A percentile compares a stretch with the other conserved stretches of the same genome.
Evolutionary conservation across 352 stramenopile genomes (phyloP).

Genomic region (Phytophthora hibernalis): DNA sequence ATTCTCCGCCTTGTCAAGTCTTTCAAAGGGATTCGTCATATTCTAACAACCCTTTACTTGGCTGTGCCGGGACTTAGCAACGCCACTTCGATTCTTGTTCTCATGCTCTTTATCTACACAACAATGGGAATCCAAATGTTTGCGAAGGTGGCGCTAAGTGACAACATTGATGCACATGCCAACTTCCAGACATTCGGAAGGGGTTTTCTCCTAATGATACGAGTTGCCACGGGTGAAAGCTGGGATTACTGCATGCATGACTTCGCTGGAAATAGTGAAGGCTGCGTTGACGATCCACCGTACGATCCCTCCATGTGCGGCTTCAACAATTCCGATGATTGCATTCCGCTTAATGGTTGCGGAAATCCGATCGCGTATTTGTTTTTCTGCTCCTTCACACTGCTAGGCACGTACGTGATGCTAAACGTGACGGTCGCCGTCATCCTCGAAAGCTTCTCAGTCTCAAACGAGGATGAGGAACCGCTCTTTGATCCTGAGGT

Average conservation of each 20-base stretch:
- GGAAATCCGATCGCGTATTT: conserved; percentile 64
- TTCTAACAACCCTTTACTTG: conserved; percentile 90
- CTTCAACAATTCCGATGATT: conserved; percentile 67
- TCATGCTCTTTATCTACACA: conserved; percentile 94
- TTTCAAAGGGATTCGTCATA: conserved; percentile 83
- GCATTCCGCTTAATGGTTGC: conserved; percentile 80
- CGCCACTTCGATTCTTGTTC: conserved; percentile 87
- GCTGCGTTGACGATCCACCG: conserved; percentile 68
- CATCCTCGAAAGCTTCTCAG: conserved; percentile 92
- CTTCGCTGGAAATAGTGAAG: conserved; percentile 41
- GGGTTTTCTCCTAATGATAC: conserved; percentile 90
- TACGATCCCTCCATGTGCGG: conserved; percentile 75
- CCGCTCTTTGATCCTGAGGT: conserved; percentile 86
- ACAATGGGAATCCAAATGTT: conserved; percentile 93
- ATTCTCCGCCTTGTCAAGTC: conserved; percentile 80
- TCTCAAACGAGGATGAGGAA: conserved; percentile 86
- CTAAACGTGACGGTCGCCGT: conserved; percentile 96
- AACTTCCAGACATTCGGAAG: conserved; percentile 94
- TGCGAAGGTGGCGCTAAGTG: conserved; percentile 72
- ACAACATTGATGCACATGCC: conserved; percentile 86
- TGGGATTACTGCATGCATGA: conserved; percentile 95
- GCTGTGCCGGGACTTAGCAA: conserved; percentile 88
- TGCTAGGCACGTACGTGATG: conserved; percentile 94
- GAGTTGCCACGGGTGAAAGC: conserved; percentile 91
- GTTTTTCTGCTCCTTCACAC: conserved; percentile 89